Base-by-base conservation (phyloP, 148 eudicot species). In the Rhododendron griersonianum region DNA sequence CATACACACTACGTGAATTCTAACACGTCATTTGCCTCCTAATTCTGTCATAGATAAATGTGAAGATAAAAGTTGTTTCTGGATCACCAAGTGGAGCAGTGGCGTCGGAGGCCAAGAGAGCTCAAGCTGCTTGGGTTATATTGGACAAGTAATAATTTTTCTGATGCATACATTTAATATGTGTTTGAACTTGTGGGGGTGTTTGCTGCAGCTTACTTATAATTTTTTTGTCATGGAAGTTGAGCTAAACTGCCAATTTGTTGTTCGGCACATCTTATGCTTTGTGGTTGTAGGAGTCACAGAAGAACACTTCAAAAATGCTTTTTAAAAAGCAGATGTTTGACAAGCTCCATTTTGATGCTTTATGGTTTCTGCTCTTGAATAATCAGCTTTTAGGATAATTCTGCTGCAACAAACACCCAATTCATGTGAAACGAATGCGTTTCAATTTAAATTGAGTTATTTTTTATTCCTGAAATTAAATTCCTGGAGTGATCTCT, bases 91-190 rank as follows among this genome's bases (percentile, higher is more conserved):
- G 89, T 87, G 99, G 99, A 76, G 91, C 95, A 18, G 98, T 97
- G 63, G 95, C 98, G 84, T 94, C 93, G 0, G 99, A 97, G 87
- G 99, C 98, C 30, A 97, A 93, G 89, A 92, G 84, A 87, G 89
- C 88, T 91, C 94, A 89, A 82, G 96, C 98, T 33, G 93, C 84
- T 84, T 97, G 99, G 99, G 98, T 97, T 85, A 91, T 97, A 78
- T 78, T 97, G 86, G 99, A 97, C 91, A 97, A 92, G 99, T 96
- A 95, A 90, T 79, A 50, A 69, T 33, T 78, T 57, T 30, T 71
- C 33, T 65, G 33, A n/a, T 33, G 39, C 15, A 33, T 3, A 4
- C 2, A 1, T 11, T 71, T 71, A 5, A 30, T 30, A 30, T 30
- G 14, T 71, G 39, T 14, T 13, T 71, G 41, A 14, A 30, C 76